Base-by-base conservation (phyloP, 805 yeast genomes). In the Scheffersomyces ergatensis region DNA sequence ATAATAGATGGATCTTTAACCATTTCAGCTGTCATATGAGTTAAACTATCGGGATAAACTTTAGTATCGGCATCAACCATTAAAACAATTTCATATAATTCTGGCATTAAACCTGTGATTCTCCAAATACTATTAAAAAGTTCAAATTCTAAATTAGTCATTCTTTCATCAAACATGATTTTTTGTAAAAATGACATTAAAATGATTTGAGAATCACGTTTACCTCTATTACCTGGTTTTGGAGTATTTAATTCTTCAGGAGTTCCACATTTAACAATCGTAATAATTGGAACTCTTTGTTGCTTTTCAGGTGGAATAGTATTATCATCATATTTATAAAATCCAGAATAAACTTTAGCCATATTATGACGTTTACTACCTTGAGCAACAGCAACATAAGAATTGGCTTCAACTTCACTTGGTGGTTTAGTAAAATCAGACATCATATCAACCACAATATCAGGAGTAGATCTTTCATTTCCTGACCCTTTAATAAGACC, bases 61-160 rank as follows among this genome's bases (percentile, higher is more conserved):
- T 80, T 80, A 0, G 97, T 89, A 65, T 89, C 97, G 3, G 97
- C 97, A 67, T 89, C 97, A 25, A 89, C 96, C 96, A 89, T 89
- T 24, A 90, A 65, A 31, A 86, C 82, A 29, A 84, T 69, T 58
- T 89, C 97, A 61, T 89, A 89, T 58, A 77, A 75, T 38, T 82
- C 88, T 0, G 95, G 82, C 80, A 89, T 84, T 33, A 89, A 66
- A 1, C 96, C 96, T 0, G 96, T 88, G 6, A 89, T 70, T 51
- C 78, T 76, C 88, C 95, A 87, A 18, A 90, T 84, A 33, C 77
- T 77, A 40, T 75, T 75, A 56, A 89, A 65, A 48, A 89, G 72
- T 57, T 85, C 93, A 54, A 77, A 89, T 51, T 90, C 96, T 43
- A 89, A 76, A 50, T 84, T 87, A 0, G 96, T 83, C 97, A 89